Percentiles rank a stretch among this genome's conserved stretches.
These are phyloP conservation scores for Penicillium sumatraense DNA, from an alignment of 2,329 filamentous ascomycete species.

Conservation along the genomic window DNA sequence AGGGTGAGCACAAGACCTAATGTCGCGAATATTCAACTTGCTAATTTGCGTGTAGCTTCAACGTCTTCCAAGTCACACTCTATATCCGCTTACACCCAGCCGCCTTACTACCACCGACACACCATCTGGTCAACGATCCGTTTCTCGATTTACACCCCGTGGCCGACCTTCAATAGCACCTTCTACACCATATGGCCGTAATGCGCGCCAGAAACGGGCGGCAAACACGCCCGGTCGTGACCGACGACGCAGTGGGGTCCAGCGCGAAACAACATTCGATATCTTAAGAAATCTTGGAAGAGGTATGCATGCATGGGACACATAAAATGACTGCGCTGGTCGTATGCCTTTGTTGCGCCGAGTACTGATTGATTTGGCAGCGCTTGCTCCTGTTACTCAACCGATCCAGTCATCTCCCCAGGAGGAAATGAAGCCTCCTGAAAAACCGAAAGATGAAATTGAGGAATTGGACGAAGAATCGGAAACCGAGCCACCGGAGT, in stretches of 20 bases:
- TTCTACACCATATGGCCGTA: slow-evolving; percentile 60
- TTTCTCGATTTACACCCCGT: slow-evolving; percentile 41
- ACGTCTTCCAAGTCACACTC: slow-evolving; percentile 35
- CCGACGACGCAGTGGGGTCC: slow-evolving; percentile 54
- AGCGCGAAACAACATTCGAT: slow-evolving; percentile 61
- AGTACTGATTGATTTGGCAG: slow-evolving; percentile 32
- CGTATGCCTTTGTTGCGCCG: background rate
- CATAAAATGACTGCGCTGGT: too few relatives aligned
- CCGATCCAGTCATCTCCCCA: slow-evolving; percentile 54
- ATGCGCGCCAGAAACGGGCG: slow-evolving; percentile 59
- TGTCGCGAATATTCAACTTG: background rate
- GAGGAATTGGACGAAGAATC: slow-evolving; percentile 56
- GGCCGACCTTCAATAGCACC: slow-evolving; percentile 44
- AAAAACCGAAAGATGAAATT: slow-evolving; percentile 39
- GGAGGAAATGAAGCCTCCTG: slow-evolving; percentile 28
- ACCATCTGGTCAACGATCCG: slow-evolving; percentile 39
- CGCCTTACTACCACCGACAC: slow-evolving; percentile 34
- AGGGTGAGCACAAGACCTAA: slow-evolving; percentile 21
- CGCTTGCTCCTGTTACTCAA: slow-evolving; percentile 55
- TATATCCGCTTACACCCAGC: slow-evolving; percentile 43
- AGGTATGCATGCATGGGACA: slow-evolving; percentile 43
- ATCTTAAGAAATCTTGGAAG: slow-evolving; percentile 58
- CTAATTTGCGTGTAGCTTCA: slow-evolving; percentile 32
- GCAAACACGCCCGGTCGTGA: slow-evolving; percentile 56
- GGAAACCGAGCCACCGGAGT: slow-evolving; percentile 44